Conservation (phyloP, 345 rosid genomes). For the Excoecaria cochinchinensis region DNA sequence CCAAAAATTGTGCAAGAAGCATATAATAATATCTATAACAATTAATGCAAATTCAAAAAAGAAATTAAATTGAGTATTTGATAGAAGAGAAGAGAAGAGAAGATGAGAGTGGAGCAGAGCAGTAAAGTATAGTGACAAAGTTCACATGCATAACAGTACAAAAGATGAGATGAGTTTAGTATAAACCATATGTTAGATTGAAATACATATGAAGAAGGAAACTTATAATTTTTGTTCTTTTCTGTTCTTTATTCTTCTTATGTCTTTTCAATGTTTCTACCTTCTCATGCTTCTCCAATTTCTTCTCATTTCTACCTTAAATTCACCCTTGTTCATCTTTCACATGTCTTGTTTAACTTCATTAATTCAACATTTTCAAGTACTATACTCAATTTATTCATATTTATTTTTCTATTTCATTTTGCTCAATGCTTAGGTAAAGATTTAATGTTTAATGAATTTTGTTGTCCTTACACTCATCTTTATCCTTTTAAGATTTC, state of each 20-base stretch:
- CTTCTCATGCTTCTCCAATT: background rate
- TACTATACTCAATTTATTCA: too few species aligned
- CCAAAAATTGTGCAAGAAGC: too few species aligned
- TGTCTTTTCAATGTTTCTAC: slow-evolving; percentile 11
- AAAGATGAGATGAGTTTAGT: background rate
- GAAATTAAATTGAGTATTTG: background rate
- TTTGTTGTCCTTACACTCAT: too few species aligned
- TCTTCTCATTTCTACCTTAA: background rate
- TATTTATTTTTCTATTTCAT: too few species aligned
- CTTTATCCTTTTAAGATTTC: too few species aligned
- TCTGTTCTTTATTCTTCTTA: background rate
- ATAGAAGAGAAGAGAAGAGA: slow-evolving; percentile 1
- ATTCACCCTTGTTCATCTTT: too few species aligned
- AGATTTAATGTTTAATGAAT: too few species aligned
- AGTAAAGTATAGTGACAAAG: slow-evolving; percentile 16
- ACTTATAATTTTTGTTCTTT: background rate
- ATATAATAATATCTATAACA: too few species aligned
- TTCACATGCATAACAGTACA: slow-evolving; percentile 31
- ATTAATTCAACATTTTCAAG: too few species aligned
- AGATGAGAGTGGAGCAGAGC: background rate
- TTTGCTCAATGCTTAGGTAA: too few species aligned
- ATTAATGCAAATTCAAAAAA: too few species aligned
- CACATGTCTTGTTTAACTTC: too few species aligned
- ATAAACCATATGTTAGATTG: background rate
- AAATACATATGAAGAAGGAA: background rate